Evolutionary conservation across 345 rosid species (phyloP).

Genomic region (Populus ilicifolia): DNA sequence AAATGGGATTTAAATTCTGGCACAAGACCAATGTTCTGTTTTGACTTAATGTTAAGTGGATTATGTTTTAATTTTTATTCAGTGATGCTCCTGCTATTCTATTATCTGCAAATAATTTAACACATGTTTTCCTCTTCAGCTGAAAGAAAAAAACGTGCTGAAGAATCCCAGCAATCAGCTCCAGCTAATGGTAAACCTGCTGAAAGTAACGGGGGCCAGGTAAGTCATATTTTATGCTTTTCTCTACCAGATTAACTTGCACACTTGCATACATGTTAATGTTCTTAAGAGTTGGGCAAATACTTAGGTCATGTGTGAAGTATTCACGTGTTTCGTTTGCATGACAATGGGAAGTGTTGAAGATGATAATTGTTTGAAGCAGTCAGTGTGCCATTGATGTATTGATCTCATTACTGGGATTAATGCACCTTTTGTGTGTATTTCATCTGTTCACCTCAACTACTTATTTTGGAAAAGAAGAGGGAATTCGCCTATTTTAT

Average conservation of each 20-base stretch:
- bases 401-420: neutral
- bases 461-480: neutral
- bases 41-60: neutral
- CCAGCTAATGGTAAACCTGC: conserved; percentile 53
- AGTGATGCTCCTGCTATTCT: neutral
- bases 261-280: neutral
- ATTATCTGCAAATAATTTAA: conserved; percentile 1
- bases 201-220: conserved; percentile 54
- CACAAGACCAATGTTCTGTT: neutral
- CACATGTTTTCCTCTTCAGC: conserved; percentile 39
- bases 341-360: neutral
- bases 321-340: neutral
- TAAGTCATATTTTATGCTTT: conserved; percentile 26
- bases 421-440: neutral
- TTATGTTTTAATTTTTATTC: neutral
- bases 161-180: conserved; percentile 58
- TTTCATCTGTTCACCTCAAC: neutral
- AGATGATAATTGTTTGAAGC: neutral
- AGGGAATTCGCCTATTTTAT: neutral
- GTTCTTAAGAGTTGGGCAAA: neutral
- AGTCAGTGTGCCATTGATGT: neutral
- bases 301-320: neutral
- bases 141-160: conserved; percentile 71
- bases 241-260: neutral
- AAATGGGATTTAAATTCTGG: neutral